A percentile compares a stretch with the other conserved stretches of the same genome.
Evolutionary conservation across 306 rosid species (phyloP).

Genomic region (Ormosia emarginata): DNA sequence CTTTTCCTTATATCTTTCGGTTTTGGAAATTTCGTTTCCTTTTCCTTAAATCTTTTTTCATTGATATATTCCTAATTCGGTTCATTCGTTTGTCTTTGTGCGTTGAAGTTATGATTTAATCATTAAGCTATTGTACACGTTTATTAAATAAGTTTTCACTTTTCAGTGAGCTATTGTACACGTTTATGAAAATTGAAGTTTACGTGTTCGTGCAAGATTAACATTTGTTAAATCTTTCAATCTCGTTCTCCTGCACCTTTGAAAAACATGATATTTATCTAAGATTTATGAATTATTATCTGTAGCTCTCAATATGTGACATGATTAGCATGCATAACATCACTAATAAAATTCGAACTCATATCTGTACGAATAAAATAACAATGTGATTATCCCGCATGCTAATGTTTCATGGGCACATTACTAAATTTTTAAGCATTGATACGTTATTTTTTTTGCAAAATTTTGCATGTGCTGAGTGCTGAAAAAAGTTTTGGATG

Average conservation of each 20-base stretch:
- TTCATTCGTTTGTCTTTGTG: neutral
- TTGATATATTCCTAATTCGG: neutral
- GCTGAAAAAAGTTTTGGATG: too few relatives aligned
- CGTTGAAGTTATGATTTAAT: neutral
- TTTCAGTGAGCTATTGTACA: neutral
- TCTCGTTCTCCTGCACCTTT: neutral
- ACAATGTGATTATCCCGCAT: too few relatives aligned
- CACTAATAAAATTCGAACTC: too few relatives aligned
- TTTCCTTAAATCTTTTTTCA: neutral
- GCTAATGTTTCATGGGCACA: neutral
- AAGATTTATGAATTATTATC: too few relatives aligned
- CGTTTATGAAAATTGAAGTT: too few relatives aligned
- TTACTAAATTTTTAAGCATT: neutral
- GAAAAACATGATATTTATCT: too few relatives aligned
- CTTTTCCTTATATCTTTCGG: neutral
- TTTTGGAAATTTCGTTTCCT: neutral
- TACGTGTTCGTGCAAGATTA: neutral
- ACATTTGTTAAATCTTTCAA: neutral
- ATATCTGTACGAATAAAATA: too few relatives aligned
- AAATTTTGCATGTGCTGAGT: too few relatives aligned
- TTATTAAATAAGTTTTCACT: too few relatives aligned
- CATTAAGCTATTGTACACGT: neutral
- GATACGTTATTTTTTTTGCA: neutral
- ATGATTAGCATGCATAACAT: too few relatives aligned
- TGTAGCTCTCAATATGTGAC: too few relatives aligned